phyloP scores from a whole-genome alignment of 2,329 filamentous ascomycete species.

The Pestalotiopsis sp. region DNA sequence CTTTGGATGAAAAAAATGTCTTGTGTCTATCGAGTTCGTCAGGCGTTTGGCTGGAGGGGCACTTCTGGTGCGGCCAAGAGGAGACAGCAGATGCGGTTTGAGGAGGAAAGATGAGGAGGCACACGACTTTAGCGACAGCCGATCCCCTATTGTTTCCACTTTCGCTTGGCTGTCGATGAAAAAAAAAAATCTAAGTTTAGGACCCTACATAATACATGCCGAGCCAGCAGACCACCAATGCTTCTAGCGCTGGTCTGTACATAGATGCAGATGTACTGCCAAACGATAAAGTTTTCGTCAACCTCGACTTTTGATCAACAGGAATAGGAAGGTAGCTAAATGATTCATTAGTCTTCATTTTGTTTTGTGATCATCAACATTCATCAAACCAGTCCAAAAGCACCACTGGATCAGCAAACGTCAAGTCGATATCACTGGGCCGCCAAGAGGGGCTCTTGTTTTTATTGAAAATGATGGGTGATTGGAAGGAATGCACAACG shows the following conservation, averaged over 20 bases:
- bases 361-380: neutral
- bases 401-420: neutral
- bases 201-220: neutral
- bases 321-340: neutral
- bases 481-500: too few relatives aligned
- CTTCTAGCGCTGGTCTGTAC: neutral
- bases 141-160: neutral
- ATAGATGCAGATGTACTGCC: neutral
- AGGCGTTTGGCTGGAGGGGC: too few relatives aligned
- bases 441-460: too few relatives aligned
- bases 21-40: too few relatives aligned
- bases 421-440: neutral
- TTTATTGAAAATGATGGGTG: too few relatives aligned
- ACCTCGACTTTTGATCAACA: neutral
- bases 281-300: neutral
- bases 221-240: neutral
- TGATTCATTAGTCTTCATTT: neutral
- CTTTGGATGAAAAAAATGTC: neutral
- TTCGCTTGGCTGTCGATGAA: neutral
- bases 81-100: neutral
- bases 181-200: neutral
- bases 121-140: neutral
- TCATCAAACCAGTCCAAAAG: neutral
- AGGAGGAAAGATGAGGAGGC: neutral
- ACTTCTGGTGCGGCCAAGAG: too few relatives aligned